These are phyloP conservation scores for Fusarium udum DNA, from an alignment of 2,329 filamentous ascomycete species.

Conservation along the genomic window DNA sequence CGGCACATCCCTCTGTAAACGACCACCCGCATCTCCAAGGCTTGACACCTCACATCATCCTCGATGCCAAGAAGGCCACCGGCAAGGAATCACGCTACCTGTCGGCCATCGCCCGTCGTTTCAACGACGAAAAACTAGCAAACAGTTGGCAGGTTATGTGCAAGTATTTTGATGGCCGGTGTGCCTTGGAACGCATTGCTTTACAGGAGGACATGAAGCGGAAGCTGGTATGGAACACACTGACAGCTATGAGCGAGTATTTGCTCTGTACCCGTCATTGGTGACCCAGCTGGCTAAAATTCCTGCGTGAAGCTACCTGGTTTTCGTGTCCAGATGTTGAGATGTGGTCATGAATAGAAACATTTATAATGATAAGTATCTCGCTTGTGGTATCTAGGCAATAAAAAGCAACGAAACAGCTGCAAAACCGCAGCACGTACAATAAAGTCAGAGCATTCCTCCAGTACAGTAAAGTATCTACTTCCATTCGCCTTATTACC, in stretches of 20 bases:
- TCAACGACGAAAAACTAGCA: conserved; percentile 66
- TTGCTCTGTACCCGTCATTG: conserved; percentile 75
- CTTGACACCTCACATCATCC: conserved; percentile 73
- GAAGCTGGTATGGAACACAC: conserved; percentile 77
- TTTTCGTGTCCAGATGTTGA: not conserved
- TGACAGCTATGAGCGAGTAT: conserved; percentile 73
- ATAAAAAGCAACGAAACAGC: conserved; percentile 41
- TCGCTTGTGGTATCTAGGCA: conserved; percentile 44
- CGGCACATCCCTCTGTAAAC: conserved; percentile 66
- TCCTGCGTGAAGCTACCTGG: not conserved
- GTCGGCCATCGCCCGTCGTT: conserved; percentile 65
- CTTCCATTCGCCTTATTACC: conserved; percentile 16
- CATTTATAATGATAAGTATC: conserved; percentile 30
- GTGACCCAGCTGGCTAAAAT: conserved; percentile 53
- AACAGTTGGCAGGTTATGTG: conserved; percentile 77
- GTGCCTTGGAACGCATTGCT: conserved; percentile 86
- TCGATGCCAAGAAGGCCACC: conserved; percentile 81
- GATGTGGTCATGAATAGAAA: conserved; percentile 18
- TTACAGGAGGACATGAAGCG: conserved; percentile 87
- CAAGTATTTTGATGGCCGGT: conserved; percentile 88
- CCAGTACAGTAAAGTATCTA: conserved; percentile 21
- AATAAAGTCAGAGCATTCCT: conserved; percentile 31
- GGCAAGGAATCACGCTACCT: conserved; percentile 80
- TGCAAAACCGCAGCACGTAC: conserved; percentile 42
- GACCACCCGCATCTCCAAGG: conserved; percentile 65